A percentile compares a stretch with the other conserved stretches of the same genome.
phyloP scores from a whole-genome alignment of 768 basidiomycete genomes.

The Tulasnella sp. region DNA sequence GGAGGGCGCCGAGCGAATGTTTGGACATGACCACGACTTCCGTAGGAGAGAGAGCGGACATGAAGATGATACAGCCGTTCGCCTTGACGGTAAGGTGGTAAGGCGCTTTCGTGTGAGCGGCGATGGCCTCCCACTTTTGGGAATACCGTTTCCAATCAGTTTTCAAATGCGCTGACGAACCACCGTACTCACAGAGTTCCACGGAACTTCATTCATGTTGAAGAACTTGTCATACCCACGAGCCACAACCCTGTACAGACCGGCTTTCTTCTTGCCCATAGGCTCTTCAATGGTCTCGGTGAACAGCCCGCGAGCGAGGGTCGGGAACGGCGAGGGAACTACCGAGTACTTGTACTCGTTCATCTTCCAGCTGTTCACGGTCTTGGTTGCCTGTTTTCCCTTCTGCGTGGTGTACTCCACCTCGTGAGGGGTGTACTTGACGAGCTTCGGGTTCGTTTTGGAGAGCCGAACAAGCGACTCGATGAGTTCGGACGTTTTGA shows the following conservation, averaged over 20 bases:
- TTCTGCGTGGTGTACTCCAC: constrained; percentile 45
- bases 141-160: background rate
- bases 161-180: background rate
- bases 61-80: constrained; percentile 95
- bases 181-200: constrained; percentile 63
- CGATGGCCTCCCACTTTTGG: constrained; percentile 63
- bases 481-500: constrained; percentile 38
- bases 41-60: constrained; percentile 65
- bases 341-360: constrained; percentile 92
- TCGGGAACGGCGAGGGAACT: constrained; percentile 84
- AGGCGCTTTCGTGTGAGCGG: constrained; percentile 55
- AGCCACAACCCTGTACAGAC: constrained; percentile 47
- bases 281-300: constrained; percentile 30
- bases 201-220: constrained; percentile 92
- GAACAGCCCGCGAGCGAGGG: constrained; percentile 87
- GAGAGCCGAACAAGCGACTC: constrained; percentile 41
- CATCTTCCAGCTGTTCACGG: constrained; percentile 89
- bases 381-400: constrained; percentile 43
- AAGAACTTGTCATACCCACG: constrained; percentile 99
- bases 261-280: background rate
- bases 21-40: constrained; percentile 84
- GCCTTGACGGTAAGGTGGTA: constrained; percentile 87
- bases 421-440: constrained; percentile 43
- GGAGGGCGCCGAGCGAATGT: constrained; percentile 64
- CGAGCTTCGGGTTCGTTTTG: constrained; percentile 48